A percentile compares a stretch with the other conserved stretches of the same genome.
Evolutionary conservation across 2,329 filamentous ascomycete genomes (phyloP).

Genomic region (Fusarium sp.): DNA sequence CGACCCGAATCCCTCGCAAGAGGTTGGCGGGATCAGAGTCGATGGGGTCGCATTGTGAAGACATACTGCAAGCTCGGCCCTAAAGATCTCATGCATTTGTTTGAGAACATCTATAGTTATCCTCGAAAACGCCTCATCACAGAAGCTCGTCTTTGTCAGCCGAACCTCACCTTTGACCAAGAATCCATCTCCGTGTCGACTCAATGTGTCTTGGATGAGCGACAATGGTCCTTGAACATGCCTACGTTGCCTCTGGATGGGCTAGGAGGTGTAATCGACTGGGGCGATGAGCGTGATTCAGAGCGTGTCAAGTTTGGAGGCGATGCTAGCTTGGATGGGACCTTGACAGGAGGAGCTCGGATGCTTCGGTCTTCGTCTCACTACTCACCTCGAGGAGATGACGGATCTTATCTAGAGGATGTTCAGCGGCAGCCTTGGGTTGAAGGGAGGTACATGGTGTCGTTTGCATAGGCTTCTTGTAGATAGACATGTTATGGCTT

Average conservation of each 20-base stretch:
- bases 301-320: slow-evolving; percentile 44
- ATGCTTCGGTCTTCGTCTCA: slow-evolving; percentile 47
- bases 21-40: slow-evolving; percentile 52
- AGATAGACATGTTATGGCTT: not conserved
- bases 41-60: slow-evolving; percentile 54
- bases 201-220: slow-evolving; percentile 53
- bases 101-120: slow-evolving; percentile 59
- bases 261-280: slow-evolving; percentile 56
- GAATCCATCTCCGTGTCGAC: slow-evolving; percentile 57
- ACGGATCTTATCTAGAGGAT: slow-evolving; percentile 51
- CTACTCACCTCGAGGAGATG: slow-evolving; percentile 55
- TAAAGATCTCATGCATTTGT: slow-evolving; percentile 60
- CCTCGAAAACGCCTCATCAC: slow-evolving; percentile 58
- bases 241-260: slow-evolving; percentile 49
- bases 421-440: slow-evolving; percentile 30
- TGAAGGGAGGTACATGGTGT: slow-evolving; percentile 32
- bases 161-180: slow-evolving; percentile 57
- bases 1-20: slow-evolving; percentile 48
- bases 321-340: slow-evolving; percentile 54
- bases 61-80: slow-evolving; percentile 63
- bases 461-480: slow-evolving; percentile 7
- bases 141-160: slow-evolving; percentile 54
- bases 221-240: slow-evolving; percentile 48
- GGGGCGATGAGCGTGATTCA: slow-evolving; percentile 52
- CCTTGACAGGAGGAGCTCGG: slow-evolving; percentile 46